A percentile compares a stretch with the other conserved stretches of the same genome.
These are phyloP conservation scores for Cryptosporidium felis DNA, from an alignment of 169 alveolate species.

Conservation along the genomic window DNA sequence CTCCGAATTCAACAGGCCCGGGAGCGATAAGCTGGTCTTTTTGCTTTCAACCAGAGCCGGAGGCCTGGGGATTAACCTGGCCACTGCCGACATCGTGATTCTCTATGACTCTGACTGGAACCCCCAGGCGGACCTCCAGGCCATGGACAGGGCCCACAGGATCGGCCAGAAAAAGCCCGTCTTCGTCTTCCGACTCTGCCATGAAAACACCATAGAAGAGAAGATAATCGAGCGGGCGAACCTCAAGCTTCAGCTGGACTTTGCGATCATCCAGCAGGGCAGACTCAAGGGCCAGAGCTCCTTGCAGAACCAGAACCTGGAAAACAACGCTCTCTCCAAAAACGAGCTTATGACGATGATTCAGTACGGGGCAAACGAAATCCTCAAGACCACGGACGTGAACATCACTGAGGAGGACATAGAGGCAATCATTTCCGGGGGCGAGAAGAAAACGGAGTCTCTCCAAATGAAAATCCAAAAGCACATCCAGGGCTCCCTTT, in stretches of 20 bases:
- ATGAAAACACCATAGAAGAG: conserved; percentile 96
- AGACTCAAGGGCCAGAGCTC: conserved; percentile 79
- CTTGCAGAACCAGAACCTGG: conserved; percentile 60
- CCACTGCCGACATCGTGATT: conserved; percentile 96
- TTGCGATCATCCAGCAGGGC: conserved; percentile 96
- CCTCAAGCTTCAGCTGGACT: conserved; percentile 93
- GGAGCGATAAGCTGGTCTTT: conserved; percentile 90
- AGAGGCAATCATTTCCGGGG: conserved; percentile 74
- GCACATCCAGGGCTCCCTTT: conserved; percentile 77
- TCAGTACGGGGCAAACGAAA: conserved; percentile 88
- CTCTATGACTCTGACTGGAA: conserved; percentile 98
- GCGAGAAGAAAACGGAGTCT: conserved; percentile 73
- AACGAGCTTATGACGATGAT: conserved; percentile 88
- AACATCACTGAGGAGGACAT: conserved; percentile 85
- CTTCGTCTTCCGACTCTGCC: conserved; percentile 93
- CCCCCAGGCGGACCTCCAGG: conserved; percentile 96
- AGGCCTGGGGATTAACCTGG: conserved; percentile 95
- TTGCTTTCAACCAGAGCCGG: conserved; percentile 96
- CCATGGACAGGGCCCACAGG: conserved; percentile 97
- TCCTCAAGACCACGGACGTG: conserved; percentile 80
- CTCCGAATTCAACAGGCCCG: conserved; percentile 87
- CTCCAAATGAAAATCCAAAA: conserved; percentile 77
- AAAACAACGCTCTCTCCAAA: conserved; percentile 79
- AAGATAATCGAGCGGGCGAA: conserved; percentile 95
- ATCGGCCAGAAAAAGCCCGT: conserved; percentile 97